These are phyloP conservation scores for Aaosphaeria arxii DNA, from an alignment of 2,329 filamentous ascomycete species.

Conservation along the genomic window DNA sequence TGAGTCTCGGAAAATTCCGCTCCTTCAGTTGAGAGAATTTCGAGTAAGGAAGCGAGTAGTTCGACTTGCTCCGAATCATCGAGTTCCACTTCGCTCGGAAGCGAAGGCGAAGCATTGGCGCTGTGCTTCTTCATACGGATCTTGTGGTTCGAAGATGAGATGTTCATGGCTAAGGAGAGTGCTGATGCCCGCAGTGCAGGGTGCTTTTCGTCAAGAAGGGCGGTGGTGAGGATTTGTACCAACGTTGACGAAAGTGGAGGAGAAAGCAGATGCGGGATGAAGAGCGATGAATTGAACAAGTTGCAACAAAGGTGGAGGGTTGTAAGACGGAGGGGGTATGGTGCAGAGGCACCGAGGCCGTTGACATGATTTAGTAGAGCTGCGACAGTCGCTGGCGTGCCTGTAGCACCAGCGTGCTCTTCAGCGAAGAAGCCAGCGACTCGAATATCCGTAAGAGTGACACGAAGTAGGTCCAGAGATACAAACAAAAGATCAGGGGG, in stretches of 20 bases:
- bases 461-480: constrained; percentile 79
- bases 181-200: constrained; percentile 76
- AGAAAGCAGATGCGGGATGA: constrained; percentile 60
- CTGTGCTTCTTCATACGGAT: constrained; percentile 55
- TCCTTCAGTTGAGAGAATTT: constrained; percentile 60
- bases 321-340: constrained; percentile 80
- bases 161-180: constrained; percentile 78
- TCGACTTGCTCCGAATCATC: constrained; percentile 74
- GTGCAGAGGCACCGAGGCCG: constrained; percentile 52
- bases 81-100: constrained; percentile 41
- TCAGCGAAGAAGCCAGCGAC: constrained; percentile 81
- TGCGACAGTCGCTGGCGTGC: constrained; percentile 51
- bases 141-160: constrained; percentile 68
- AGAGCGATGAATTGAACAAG: constrained; percentile 74
- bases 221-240: constrained; percentile 70
- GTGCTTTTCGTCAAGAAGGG: constrained; percentile 74
- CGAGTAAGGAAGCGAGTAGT: constrained; percentile 74
- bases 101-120: constrained; percentile 11
- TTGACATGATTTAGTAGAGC: constrained; percentile 56
- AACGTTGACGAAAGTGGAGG: constrained; percentile 49
- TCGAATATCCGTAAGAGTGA: constrained; percentile 72
- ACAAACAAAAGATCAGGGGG: constrained; percentile 70
- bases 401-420: constrained; percentile 56
- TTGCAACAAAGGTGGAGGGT: constrained; percentile 83
- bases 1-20: constrained; percentile 61